Conservation (phyloP, 805 yeast species). For the Hyphopichia homilentoma region DNA sequence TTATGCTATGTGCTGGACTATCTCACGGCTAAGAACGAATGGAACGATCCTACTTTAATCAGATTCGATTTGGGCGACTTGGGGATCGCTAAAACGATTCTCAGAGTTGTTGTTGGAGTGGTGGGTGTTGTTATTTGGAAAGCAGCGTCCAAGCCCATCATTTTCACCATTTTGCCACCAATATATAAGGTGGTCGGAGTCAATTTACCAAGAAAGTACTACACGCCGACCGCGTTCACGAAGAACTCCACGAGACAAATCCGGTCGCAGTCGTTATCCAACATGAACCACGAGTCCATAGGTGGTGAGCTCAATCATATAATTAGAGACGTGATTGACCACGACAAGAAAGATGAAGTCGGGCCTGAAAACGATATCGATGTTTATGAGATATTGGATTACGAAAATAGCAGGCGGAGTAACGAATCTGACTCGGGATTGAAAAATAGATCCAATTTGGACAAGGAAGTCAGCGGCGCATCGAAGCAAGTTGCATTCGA, state of each 20-base stretch:
- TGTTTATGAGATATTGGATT: constrained; percentile 37
- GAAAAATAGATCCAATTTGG: background rate
- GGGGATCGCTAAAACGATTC: constrained; percentile 38
- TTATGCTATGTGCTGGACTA: constrained; percentile 28
- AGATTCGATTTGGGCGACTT: constrained; percentile 39
- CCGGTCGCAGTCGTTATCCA: constrained; percentile 37
- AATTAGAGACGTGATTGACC: constrained; percentile 21
- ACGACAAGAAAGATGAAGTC: constrained; percentile 22
- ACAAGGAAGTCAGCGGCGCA: background rate
- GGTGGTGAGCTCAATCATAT: constrained; percentile 23
- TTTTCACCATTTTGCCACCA: constrained; percentile 57
- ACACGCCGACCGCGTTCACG: constrained; percentile 35
- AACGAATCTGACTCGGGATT: background rate
- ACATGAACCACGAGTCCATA: constrained; percentile 23
- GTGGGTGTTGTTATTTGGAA: constrained; percentile 69
- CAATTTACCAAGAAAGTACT: constrained; percentile 36
- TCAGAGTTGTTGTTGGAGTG: constrained; percentile 63
- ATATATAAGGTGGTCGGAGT: constrained; percentile 43
- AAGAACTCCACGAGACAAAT: constrained; percentile 27
- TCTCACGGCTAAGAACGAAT: constrained; percentile 15
- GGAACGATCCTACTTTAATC: constrained; percentile 30
- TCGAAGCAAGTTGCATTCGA: no score
- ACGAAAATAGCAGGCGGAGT: constrained; percentile 12
- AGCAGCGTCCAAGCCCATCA: constrained; percentile 60
- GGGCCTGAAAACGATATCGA: constrained; percentile 41